phyloP scores from a whole-genome alignment of 371 early-diverging fungal genomes.

The Umbelopsis sp. region DNA sequence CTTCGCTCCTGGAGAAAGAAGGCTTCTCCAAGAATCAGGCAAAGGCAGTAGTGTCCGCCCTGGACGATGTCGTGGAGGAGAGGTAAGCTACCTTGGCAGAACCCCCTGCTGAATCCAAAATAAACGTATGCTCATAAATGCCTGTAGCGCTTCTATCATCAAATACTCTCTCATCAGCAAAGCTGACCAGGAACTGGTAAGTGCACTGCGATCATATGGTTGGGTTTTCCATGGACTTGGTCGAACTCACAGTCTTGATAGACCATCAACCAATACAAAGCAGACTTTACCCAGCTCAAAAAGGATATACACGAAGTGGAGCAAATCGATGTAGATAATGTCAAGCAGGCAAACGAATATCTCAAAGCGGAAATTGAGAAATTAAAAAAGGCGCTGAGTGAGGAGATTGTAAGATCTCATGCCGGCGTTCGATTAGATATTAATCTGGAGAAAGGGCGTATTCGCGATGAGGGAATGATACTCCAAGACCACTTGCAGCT shows the following conservation, averaged over 20 bases:
- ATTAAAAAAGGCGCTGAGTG: slow-evolving; percentile 76
- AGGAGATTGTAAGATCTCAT: slow-evolving; percentile 88
- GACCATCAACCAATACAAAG: slow-evolving; percentile 82
- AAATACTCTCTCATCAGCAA: slow-evolving; percentile 74
- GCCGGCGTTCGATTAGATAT: slow-evolving; percentile 89
- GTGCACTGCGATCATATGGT: not conserved
- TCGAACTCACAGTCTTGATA: slow-evolving; percentile 26
- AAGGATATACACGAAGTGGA: slow-evolving; percentile 87
- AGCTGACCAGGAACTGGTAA: slow-evolving; percentile 82
- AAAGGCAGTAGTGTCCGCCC: slow-evolving; percentile 76
- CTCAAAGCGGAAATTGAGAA: slow-evolving; percentile 82
- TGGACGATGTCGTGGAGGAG: slow-evolving; percentile 79
- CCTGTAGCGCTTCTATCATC: slow-evolving; percentile 56
- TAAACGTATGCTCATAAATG: not conserved
- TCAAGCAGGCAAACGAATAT: slow-evolving; percentile 83
- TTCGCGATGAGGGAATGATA: slow-evolving; percentile 81
- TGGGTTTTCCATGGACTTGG: too few species aligned
- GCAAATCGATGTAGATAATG: slow-evolving; percentile 85
- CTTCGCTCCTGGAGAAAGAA: slow-evolving; percentile 71
- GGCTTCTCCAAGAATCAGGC: slow-evolving; percentile 78
- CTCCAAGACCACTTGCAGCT: slow-evolving; percentile 86
- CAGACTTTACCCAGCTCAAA: slow-evolving; percentile 87
- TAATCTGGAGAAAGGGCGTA: slow-evolving; percentile 88
- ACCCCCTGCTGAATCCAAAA: too few species aligned
- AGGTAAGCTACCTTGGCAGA: slow-evolving; percentile 49